phyloP scores from a whole-genome alignment of 2,329 filamentous ascomycete species.

The Zymoseptoria tritici region DNA sequence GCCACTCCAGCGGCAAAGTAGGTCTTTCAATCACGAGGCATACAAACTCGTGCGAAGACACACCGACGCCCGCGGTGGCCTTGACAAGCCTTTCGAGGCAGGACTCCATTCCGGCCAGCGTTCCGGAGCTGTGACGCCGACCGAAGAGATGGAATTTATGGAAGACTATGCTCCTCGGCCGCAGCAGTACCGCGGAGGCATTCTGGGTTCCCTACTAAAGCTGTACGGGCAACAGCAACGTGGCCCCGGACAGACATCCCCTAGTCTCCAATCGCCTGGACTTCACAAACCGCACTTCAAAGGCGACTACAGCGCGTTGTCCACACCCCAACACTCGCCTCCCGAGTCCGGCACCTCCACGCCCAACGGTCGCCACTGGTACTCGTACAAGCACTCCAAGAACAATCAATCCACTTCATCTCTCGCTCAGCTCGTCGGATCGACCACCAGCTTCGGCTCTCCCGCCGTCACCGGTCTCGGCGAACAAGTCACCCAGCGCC shows the following conservation, averaged over 20 bases:
- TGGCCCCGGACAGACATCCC: conserved; percentile 20
- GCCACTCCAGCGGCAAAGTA: conserved; percentile 15
- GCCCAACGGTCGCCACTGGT: conserved; percentile 33
- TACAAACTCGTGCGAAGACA: conserved; percentile 38
- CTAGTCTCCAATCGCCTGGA: conserved; percentile 13
- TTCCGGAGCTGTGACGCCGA: conserved; percentile 45
- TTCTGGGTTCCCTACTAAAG: conserved; percentile 65
- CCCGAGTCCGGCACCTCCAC: conserved; percentile 38
- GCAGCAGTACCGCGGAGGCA: conserved; percentile 61
- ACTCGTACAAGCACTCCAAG: conserved; percentile 17
- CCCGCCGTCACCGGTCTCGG: conserved; percentile 36
- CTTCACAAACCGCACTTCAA: conserved; percentile 13
- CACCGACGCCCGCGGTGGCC: conserved; percentile 20
- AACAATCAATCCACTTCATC: conserved; percentile 35
- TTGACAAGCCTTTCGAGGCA: conserved; percentile 22
- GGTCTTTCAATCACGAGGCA: conserved; percentile 34
- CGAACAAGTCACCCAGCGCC: conserved; percentile 35
- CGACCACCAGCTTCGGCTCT: conserved; percentile 37
- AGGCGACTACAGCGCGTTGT: conserved; percentile 23
- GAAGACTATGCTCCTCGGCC: conserved; percentile 61
- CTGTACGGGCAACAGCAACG: conserved; percentile 47
- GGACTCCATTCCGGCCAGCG: conserved; percentile 13
- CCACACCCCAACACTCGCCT: conserved; percentile 34
- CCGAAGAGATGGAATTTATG: conserved; percentile 43
- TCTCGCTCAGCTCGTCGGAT: conserved; percentile 38